These are phyloP conservation scores for Cylindricascospora bacillispora DNA, from an alignment of 1,139 yeast species.

Conservation along the genomic window DNA sequence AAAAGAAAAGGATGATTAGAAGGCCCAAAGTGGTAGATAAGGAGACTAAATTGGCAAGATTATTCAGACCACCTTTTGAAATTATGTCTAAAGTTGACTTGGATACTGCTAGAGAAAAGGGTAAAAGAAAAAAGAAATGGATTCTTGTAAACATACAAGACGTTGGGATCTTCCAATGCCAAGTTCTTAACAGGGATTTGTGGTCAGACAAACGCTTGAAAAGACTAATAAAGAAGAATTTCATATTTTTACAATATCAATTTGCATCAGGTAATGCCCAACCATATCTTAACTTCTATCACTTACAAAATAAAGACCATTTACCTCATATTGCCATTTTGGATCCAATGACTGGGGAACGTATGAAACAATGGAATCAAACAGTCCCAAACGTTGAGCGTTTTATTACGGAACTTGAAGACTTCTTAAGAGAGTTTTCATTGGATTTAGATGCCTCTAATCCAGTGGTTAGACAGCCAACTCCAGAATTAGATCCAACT, in stretches of 20 bases:
- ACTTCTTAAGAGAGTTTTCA: constrained; percentile 51
- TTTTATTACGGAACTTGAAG: constrained; percentile 51
- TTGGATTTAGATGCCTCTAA: constrained; percentile 53
- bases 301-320: constrained; percentile 34
- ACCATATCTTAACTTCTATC: constrained; percentile 59
- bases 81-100: constrained; percentile 54
- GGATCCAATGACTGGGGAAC: constrained; percentile 93
- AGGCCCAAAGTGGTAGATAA: constrained; percentile 16
- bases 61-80: constrained; percentile 92
- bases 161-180: constrained; percentile 72
- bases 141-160: constrained; percentile 81
- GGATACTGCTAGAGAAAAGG: constrained; percentile 59
- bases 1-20: constrained; percentile 19
- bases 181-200: constrained; percentile 80
- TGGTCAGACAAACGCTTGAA: constrained; percentile 73
- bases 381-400: constrained; percentile 45
- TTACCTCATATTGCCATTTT: constrained; percentile 85
- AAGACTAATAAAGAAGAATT: constrained; percentile 48
- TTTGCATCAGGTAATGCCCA: constrained; percentile 63
- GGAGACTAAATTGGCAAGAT: constrained; percentile 47
- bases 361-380: constrained; percentile 57
- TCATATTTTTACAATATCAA: constrained; percentile 73
- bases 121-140: constrained; percentile 62
- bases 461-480: constrained; percentile 42
- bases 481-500: constrained; percentile 40